These are phyloP conservation scores for Cercophora scortea DNA, from an alignment of 495 filamentous ascomycete genomes.

Conservation along the genomic window DNA sequence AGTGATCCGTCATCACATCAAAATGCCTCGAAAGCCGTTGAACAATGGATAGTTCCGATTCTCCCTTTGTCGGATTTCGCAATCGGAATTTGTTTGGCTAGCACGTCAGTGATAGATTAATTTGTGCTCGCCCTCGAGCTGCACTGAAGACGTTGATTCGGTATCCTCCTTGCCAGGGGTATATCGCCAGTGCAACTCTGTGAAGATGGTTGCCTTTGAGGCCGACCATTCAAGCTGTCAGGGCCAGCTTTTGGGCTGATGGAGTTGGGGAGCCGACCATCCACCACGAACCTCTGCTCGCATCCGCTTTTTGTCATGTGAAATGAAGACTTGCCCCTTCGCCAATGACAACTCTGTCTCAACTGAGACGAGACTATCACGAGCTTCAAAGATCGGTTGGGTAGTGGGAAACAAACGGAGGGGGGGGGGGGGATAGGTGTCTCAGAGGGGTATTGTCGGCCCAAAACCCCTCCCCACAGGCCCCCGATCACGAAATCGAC, in stretches of 20 bases:
- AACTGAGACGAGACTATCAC: background rate
- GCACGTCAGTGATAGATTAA: background rate
- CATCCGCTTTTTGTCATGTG: slow-evolving; percentile 13
- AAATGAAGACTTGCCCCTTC: background rate
- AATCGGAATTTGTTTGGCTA: background rate
- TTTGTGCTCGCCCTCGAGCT: no score
- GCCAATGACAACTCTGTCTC: no score
- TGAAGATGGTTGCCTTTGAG: background rate
- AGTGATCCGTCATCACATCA: background rate
- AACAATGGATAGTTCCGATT: background rate
- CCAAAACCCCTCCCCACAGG: background rate
- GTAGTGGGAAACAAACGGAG: background rate
- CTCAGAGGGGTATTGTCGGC: slow-evolving; percentile 2
- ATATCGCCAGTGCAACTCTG: background rate
- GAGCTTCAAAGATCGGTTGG: background rate
- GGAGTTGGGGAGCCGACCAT: slow-evolving; percentile 1
- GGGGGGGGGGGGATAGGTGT: background rate
- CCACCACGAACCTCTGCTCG: slow-evolving; percentile 6
- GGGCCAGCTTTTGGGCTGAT: background rate
- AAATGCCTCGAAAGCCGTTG: background rate
- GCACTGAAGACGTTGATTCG: no score
- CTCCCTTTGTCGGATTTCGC: background rate
- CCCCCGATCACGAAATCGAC: background rate
- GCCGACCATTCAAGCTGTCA: slow-evolving; percentile 6
- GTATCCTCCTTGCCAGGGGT: background rate